A percentile compares a stretch with the other conserved stretches of the same genome.
Evolutionary conservation across 2,329 filamentous ascomycete species (phyloP).

Genomic region (Pseudocercospora fuligena): DNA sequence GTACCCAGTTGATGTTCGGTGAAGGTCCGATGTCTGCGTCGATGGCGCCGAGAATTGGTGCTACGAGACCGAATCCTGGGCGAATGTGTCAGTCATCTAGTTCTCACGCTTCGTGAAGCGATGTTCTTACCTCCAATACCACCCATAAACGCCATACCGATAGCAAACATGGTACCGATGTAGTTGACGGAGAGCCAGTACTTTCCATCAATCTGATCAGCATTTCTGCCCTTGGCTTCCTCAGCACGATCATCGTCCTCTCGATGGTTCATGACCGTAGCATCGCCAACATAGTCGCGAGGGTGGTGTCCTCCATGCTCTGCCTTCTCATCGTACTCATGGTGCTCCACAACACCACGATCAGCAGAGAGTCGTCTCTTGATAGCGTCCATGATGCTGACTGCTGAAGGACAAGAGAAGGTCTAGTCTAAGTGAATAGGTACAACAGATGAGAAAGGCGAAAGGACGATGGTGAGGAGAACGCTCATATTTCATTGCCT

Average conservation of each 20-base stretch:
- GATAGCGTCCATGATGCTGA: conserved; percentile 2
- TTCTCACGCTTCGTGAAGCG: neutral
- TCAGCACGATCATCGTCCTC: conserved; percentile 30
- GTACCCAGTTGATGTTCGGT: conserved; percentile 45
- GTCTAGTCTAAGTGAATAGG: neutral
- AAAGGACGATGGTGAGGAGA: neutral
- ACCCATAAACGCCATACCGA: conserved; percentile 33
- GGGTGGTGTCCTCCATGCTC: conserved; percentile 5
- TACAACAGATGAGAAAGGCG: neutral
- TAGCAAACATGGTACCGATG: conserved; percentile 32
- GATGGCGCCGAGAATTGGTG: conserved; percentile 34
- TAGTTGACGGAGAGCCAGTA: conserved; percentile 33
- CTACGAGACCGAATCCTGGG: conserved; percentile 31
- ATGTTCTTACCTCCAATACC: conserved; percentile 28
- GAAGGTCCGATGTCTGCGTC: conserved; percentile 45
- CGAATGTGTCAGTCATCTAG: neutral
- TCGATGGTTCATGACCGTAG: conserved; percentile 24
- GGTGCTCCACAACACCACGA: neutral
- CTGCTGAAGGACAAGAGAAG: neutral
- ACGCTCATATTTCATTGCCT: neutral
- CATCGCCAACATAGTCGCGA: neutral
- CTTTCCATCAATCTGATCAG: conserved; percentile 27
- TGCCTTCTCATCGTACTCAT: neutral
- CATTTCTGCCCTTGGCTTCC: conserved; percentile 29
- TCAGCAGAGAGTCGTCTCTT: conserved; percentile 2